phyloP scores from a whole-genome alignment of 225 moss, liverwort and hornwort species.

The Pleurozium schreberi region DNA sequence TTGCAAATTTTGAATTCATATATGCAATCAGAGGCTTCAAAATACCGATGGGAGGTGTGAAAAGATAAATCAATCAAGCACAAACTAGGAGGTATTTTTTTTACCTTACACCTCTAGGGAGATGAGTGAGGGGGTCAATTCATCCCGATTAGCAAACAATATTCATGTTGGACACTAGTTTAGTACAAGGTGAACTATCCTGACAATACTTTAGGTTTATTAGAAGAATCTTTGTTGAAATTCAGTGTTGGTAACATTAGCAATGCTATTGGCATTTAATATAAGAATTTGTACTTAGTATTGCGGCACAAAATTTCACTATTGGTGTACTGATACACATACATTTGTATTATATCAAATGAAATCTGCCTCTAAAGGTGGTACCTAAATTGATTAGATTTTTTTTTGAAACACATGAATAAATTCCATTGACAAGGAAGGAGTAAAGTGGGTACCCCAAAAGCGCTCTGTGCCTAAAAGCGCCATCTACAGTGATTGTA shows the following conservation, averaged over 20 bases:
- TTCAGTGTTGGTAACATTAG: not conserved
- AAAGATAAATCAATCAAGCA: no score
- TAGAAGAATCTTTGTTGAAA: not conserved
- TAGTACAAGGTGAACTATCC: not conserved
- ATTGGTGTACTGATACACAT: fast-evolving
- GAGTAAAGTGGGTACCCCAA: no score
- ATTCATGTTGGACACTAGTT: not conserved
- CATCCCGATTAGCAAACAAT: not conserved
- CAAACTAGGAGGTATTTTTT: no score
- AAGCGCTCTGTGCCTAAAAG: no score
- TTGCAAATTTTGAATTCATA: no score
- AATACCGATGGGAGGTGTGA: no score
- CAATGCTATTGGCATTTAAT: not conserved
- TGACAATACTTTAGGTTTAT: fast-evolving
- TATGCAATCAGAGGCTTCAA: no score
- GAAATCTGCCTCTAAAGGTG: not conserved
- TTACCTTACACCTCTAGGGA: no score
- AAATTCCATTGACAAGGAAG: no score
- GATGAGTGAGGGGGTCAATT: no score
- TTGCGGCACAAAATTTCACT: not conserved
- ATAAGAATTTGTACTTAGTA: not conserved
- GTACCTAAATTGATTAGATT: not conserved
- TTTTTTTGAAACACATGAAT: no score
- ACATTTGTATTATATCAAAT: not conserved
- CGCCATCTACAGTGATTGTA: no score